Percentiles rank a stretch among this genome's conserved stretches.
These are phyloP conservation scores for Nothophytophthora sp. DNA, from an alignment of 352 stramenopile species.

Conservation along the genomic window DNA sequence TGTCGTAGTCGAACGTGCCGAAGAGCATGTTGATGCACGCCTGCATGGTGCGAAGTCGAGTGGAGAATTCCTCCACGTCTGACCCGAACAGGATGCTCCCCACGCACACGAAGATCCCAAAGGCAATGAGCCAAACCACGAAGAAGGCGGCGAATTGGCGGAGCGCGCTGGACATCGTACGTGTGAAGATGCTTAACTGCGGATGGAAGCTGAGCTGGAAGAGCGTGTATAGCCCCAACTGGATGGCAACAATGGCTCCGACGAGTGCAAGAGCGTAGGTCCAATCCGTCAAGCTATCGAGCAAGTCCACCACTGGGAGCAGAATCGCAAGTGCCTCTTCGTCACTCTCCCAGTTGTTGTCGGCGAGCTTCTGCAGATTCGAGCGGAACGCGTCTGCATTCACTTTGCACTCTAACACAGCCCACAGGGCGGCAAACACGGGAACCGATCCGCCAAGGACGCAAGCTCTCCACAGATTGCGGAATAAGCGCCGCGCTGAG, in stretches of 20 bases:
- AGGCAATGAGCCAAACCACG: conserved; percentile 53
- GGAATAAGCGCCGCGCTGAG: not conserved
- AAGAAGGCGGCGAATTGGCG: conserved; percentile 52
- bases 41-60: conserved; percentile 37
- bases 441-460: not conserved
- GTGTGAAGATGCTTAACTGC: conserved; percentile 55
- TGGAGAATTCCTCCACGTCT: conserved; percentile 52
- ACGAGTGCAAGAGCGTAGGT: not conserved
- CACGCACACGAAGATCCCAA: conserved; percentile 47
- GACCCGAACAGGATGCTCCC: conserved; percentile 58
- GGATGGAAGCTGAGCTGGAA: conserved; percentile 53
- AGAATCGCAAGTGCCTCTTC: not conserved
- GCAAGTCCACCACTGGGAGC: conserved; percentile 1
- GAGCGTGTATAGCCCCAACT: conserved; percentile 37
- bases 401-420: not conserved
- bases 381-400: not conserved
- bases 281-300: not conserved
- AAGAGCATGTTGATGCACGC: conserved; percentile 74
- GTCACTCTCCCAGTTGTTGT: not conserved
- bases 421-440: not conserved
- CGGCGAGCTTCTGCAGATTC: not conserved
- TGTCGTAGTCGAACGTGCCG: conserved; percentile 56
- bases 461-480: not conserved
- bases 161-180: conserved; percentile 48
- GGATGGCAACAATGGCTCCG: conserved; percentile 27